These are phyloP conservation scores for Diaporthe ilicicola DNA, from an alignment of 2,329 filamentous ascomycete genomes.

Conservation along the genomic window DNA sequence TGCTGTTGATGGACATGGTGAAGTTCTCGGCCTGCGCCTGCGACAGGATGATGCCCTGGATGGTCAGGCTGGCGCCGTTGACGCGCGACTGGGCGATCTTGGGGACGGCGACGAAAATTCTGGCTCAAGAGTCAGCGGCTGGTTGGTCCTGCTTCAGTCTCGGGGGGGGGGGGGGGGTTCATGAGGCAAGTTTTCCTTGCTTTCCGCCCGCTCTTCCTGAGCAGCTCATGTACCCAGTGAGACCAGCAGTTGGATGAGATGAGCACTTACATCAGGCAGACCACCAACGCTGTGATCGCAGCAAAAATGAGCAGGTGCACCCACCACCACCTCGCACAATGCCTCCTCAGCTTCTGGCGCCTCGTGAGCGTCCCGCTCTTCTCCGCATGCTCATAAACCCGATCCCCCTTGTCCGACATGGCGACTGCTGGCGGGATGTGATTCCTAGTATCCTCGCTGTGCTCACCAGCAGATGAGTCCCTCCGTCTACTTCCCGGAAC, in stretches of 20 bases:
- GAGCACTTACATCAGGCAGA: slow-evolving; percentile 67
- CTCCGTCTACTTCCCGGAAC: background rate
- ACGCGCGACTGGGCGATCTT: slow-evolving; percentile 66
- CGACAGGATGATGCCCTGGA: slow-evolving; percentile 60
- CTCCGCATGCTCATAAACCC: slow-evolving; percentile 13
- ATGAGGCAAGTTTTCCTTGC: background rate
- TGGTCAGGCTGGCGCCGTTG: slow-evolving; percentile 59
- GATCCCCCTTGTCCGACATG: slow-evolving; percentile 31
- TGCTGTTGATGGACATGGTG: slow-evolving; percentile 64
- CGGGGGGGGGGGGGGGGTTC: no score
- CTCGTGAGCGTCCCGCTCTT: background rate
- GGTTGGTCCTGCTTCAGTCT: background rate
- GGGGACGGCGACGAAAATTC: slow-evolving; percentile 64
- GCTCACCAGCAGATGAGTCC: background rate
- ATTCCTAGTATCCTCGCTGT: background rate
- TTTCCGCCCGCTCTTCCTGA: no score
- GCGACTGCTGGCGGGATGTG: background rate
- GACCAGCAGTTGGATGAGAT: background rate
- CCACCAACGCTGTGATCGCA: slow-evolving; percentile 60
- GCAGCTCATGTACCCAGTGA: background rate
- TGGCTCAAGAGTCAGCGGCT: slow-evolving; percentile 38
- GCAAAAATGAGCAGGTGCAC: slow-evolving; percentile 61
- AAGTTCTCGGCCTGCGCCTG: slow-evolving; percentile 55
- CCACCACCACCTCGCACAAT: slow-evolving; percentile 70
- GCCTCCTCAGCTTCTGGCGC: slow-evolving; percentile 47